Evolutionary conservation across 352 stramenopile genomes (phyloP), one percentile per base, ranked within the genome.

Genomic region (Phytophthora megakarya): DNA sequence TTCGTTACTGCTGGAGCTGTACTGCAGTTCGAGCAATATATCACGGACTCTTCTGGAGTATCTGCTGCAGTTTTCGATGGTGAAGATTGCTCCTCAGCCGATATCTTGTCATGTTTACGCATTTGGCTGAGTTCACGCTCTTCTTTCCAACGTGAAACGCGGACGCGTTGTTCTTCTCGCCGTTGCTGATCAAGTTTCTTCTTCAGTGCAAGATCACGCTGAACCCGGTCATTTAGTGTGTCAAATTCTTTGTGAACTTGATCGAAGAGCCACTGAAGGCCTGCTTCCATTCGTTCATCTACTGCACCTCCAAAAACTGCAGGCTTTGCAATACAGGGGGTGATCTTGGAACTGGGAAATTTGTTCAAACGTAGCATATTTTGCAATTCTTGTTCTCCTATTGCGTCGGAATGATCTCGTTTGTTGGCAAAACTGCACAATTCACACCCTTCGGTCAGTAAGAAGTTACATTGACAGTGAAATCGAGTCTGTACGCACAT

Each of bases 371-470:
- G 63, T 2, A 92, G 65, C 4, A 83, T 33, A 0, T 65, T 61
- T 5, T 49, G 43, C 19, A 92, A 61, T 4, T 80, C 53, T 0
- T 76, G 46, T 39, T 90, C 82, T 3, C 49, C 12, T 23, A 90
- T 13, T 0, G 77, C 72, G 0, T 65, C 59, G 0, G 58, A 57
- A 3, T 88, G 72, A 47, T 93, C 86, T 26, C 74, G 70, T 57
- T 93, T 95, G 61, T 95, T 95, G 44, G 84, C 86, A 60, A 90
- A 90, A 15, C 86, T 93, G 56, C n/a, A 39, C 33, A 40, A 18
- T 37, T 19, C 15, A 55, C 16, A 54, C 26, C 22, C 19, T 3
- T 18, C n/a, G 7, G 19, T 50, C 1, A 60, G n/a, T 57, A 26
- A 33, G 22, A 26, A 3, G 38, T 39, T 15, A n/a, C 3, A 22